Evolutionary conservation across 176 grass and related monocot species (phyloP).

Genomic region (Tillandsia leiboldiana): DNA sequence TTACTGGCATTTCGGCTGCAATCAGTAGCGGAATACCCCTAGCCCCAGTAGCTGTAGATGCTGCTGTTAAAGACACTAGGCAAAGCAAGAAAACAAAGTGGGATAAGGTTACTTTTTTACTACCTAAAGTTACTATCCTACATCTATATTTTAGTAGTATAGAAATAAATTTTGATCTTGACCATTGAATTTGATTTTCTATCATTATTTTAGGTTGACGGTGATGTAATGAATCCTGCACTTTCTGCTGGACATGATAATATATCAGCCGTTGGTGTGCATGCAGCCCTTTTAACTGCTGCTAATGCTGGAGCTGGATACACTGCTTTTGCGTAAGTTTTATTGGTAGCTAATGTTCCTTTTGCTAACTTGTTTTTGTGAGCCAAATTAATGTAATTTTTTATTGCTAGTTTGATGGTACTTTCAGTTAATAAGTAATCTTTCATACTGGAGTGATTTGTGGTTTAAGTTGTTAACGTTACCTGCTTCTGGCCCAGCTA

Average conservation of each 20-base stretch:
- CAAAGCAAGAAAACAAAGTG: conserved; percentile 92
- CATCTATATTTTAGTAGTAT: conserved; percentile 7
- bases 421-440: neutral
- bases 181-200: conserved; percentile 16
- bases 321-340: conserved; percentile 86
- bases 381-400: neutral
- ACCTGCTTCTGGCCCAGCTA: neutral
- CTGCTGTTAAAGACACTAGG: conserved; percentile 46
- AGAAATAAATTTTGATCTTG: conserved; percentile 14
- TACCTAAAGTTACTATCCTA: neutral
- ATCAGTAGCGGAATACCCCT: conserved; percentile 22
- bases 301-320: conserved; percentile 79
- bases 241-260: conserved; percentile 41
- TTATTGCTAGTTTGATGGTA: neutral
- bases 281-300: conserved; percentile 44
- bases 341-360: neutral
- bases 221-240: conserved; percentile 48
- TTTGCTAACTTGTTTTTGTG: neutral
- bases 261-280: conserved; percentile 28
- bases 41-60: conserved; percentile 31
- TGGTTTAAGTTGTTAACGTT: neutral
- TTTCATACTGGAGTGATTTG: neutral
- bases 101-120: conserved; percentile 65
- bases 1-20: conserved; percentile 30
- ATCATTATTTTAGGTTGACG: conserved; percentile 55